Conservation (phyloP, 2,329 filamentous ascomycete species). For the Tolypocladium capitatum region DNA sequence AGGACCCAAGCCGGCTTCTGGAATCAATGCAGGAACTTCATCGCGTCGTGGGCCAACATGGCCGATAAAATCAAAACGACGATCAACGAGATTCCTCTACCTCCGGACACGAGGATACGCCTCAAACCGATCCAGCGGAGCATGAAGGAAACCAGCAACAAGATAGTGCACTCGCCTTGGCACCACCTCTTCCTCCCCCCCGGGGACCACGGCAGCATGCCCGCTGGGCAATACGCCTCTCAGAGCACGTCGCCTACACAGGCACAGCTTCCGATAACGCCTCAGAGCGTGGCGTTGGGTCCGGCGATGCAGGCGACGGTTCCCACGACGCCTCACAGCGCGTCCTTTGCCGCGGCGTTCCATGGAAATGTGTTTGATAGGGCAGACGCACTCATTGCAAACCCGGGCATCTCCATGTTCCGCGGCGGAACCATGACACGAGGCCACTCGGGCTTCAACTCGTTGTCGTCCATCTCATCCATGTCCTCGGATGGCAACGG, state of each 20-base stretch:
- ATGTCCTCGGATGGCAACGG: conserved; percentile 26
- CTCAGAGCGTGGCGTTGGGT: conserved; percentile 76
- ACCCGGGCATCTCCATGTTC: conserved; percentile 44
- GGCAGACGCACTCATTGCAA: conserved; percentile 43
- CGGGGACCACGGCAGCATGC: conserved; percentile 5
- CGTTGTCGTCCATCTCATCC: conserved; percentile 26
- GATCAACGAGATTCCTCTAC: conserved; percentile 38
- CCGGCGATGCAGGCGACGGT: conserved; percentile 85
- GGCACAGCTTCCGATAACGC: conserved; percentile 55
- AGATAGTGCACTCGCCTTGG: conserved; percentile 53
- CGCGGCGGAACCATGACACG: conserved; percentile 34
- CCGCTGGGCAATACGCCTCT: conserved; percentile 10
- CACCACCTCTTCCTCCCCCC: conserved; percentile 24
- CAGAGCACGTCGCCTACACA: conserved; percentile 14
- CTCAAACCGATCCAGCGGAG: conserved; percentile 71
- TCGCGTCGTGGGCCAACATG: conserved; percentile 56
- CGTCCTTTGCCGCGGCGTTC: conserved; percentile 41
- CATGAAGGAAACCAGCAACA: conserved; percentile 65
- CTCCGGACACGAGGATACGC: conserved; percentile 56
- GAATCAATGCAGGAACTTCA: conserved; percentile 62
- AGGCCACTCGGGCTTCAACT: conserved; percentile 25
- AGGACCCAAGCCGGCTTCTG: conserved; percentile 50
- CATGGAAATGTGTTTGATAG: conserved; percentile 47
- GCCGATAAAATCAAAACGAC: conserved; percentile 45
- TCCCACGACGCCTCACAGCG: conserved; percentile 53